Base-by-base conservation (phyloP, 2,329 filamentous ascomycete species). In the Ceratocystis huliohia region DNA sequence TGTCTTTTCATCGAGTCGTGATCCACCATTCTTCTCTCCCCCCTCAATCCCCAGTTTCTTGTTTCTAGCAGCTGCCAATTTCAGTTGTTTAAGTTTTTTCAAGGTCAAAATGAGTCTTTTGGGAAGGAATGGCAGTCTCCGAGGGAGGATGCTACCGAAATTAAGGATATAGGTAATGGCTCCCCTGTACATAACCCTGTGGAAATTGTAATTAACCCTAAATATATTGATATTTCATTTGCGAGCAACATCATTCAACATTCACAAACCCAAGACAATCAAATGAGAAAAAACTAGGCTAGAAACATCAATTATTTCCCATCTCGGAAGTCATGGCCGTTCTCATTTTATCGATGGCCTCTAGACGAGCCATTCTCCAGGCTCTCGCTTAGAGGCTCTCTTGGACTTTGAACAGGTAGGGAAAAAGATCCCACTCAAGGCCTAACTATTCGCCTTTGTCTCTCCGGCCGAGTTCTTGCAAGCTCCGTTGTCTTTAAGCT, bases 271-370 rank as follows among this genome's bases (percentile, higher is more conserved):
- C 50, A 30, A 20, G 25, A 13, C 30, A 15, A 4, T 17, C 10
- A 6, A 57, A 57, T 28, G 7, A 20, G 8, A n/a, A 57, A 30
- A 25, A 28, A 50, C 3, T 5, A 33, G 53, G 3, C 6, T 1
- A 13, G n/a, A 50, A 22, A 8, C 1, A 50, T 10, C 7, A 30
- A 15, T 30, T 57, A 15, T 63, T 63, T 13, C 44, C 61, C 30
- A 63, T 48, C 61, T 48, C n/a, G 45, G 61, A 63, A 63, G 61
- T 63, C 61, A 63, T 63, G 61, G 13, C 61, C 61, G 44, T 10
- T 22, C 22, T 63, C 20, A 63, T 46, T 45, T 46, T 46, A 48
- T 30, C 28, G 45, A 62, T n/a, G 8, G 30, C 59, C 10, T n/a
- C 17, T 25, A 37, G 3, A 22, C 15, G 45, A 8, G 41, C 45